phyloP scores from a whole-genome alignment of 768 basidiomycete genomes.

The Psilocybe azurescens region DNA sequence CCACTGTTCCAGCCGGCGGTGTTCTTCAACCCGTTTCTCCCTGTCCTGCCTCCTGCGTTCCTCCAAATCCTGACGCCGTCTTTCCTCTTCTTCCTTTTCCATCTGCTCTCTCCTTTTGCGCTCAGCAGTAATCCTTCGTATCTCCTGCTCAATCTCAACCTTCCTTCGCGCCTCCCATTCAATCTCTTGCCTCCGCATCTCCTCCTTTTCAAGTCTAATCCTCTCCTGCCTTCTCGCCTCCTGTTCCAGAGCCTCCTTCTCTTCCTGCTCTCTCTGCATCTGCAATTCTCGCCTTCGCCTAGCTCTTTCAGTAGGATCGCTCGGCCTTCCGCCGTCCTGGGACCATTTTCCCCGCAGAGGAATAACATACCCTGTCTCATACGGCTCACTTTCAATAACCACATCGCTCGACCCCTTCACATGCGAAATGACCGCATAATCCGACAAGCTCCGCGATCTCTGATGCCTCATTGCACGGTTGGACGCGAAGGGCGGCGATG shows the following conservation, averaged over 20 bases:
- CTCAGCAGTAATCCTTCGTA: constrained; percentile 40
- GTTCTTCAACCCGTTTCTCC: constrained; percentile 54
- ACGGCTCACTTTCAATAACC: constrained; percentile 24
- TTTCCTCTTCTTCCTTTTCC: constrained; percentile 54
- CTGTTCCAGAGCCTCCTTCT: constrained; percentile 45
- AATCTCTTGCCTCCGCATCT: constrained; percentile 41
- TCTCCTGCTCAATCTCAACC: constrained; percentile 44
- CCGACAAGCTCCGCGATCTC: constrained; percentile 43
- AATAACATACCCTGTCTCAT: constrained; percentile 20
- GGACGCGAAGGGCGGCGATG: constrained; percentile 14
- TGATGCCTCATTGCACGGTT: constrained; percentile 23
- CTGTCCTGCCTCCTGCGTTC: constrained; percentile 52
- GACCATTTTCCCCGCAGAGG: constrained; percentile 45
- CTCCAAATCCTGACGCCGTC: constrained; percentile 46
- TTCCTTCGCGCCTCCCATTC: constrained; percentile 50
- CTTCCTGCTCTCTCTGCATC: constrained; percentile 45
- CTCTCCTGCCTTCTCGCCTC: constrained; percentile 49
- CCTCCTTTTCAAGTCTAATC: constrained; percentile 48
- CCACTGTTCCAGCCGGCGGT: constrained; percentile 57
- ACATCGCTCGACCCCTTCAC: constrained; percentile 35
- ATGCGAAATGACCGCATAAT: constrained; percentile 46
- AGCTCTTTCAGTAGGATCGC: constrained; percentile 41
- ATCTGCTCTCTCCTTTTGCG: constrained; percentile 42
- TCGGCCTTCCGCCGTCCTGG: constrained; percentile 24
- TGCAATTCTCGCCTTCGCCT: constrained; percentile 36